Evolutionary conservation across 345 rosid species (phyloP), one percentile per base, ranked within the genome.

Genomic region (Mangifera indica): DNA sequence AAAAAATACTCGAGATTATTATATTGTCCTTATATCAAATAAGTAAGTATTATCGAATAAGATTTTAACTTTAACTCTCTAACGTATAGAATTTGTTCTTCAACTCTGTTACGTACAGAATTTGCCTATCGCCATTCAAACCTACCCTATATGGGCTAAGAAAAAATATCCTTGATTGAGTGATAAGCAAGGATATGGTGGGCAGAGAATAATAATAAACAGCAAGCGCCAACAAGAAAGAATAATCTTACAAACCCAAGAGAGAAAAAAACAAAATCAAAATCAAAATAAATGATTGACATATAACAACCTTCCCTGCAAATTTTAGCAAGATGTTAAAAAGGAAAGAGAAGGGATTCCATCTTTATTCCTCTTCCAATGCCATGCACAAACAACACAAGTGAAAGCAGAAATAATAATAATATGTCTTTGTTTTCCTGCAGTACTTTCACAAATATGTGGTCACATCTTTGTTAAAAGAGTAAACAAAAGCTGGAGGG

Each of bases 331-430:
- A 58, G 21, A 52, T 37, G 73, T 73, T 67, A 71, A 69, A 75
- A 76, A 70, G 68, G 76, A 46, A 78, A 81, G 58, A 17, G 77
- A 82, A 81, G 83, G 75, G 77, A 79, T 76, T 82, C 82, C 76
- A 63, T 46, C 79, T 78, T 81, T 83, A 76, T 79, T 85, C 84
- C 83, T 77, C 74, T 78, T 71, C 70, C 77, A 72, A 72, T 80
- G 73, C 70, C 77, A 72, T 49, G 53, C 69, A 57, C 63, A 1
- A 20, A 40, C 26, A 15, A 14, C 48, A 37, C 24, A 65, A 61
- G 58, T 45, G 69, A 67, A 63, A 29, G 32, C 32, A 29, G 32
- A 29, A 29, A 29, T 29, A 29, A 29, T 29, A 29, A 29, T 29
- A 29, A 34, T 34, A 49, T 72, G 63, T 18, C 42, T 8, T 49